These are phyloP conservation scores for Fusarium luffae DNA, from an alignment of 2,329 filamentous ascomycete species.

Conservation along the genomic window DNA sequence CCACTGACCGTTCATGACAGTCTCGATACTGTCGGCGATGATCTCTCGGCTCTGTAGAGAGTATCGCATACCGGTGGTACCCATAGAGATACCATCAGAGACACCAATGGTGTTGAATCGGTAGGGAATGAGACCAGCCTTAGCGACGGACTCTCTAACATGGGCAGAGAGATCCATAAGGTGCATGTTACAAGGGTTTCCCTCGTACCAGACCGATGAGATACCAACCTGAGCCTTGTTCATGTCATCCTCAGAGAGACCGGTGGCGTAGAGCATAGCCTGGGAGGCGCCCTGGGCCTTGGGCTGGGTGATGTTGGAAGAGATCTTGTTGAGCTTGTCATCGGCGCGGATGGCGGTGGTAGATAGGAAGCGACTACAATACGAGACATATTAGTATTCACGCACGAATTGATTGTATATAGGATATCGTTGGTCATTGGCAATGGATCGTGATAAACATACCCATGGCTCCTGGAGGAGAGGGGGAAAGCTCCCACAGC, in stretches of 20 bases:
- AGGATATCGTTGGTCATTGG: neutral
- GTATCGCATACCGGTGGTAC: conserved; percentile 96
- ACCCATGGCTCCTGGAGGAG: conserved; percentile 44
- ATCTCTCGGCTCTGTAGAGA: conserved; percentile 94
- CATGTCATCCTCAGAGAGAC: conserved; percentile 86
- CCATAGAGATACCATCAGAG: conserved; percentile 98
- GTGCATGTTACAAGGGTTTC: conserved; percentile 99
- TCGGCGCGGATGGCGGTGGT: conserved; percentile 62
- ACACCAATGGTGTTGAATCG: conserved; percentile 99
- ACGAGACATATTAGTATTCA: conserved; percentile 5
- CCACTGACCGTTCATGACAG: conserved; percentile 98
- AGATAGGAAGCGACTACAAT: conserved; percentile 61
- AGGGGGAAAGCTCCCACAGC: conserved; percentile 44
- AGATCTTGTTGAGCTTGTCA: conserved; percentile 82
- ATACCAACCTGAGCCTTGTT: conserved; percentile 98
- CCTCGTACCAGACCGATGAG: conserved; percentile 97
- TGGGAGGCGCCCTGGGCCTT: conserved; percentile 98
- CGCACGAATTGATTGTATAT: neutral
- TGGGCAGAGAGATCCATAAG: conserved; percentile 86
- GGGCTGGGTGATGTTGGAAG: conserved; percentile 88
- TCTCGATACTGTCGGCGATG: conserved; percentile 98
- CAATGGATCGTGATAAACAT: conserved; percentile 25
- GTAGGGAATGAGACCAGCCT: conserved; percentile 87
- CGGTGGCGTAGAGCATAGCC: conserved; percentile 98
- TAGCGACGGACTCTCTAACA: conserved; percentile 70